Evolutionary conservation across 805 yeast genomes (phyloP).

Genomic region (Kodamaea nitidulidarum): DNA sequence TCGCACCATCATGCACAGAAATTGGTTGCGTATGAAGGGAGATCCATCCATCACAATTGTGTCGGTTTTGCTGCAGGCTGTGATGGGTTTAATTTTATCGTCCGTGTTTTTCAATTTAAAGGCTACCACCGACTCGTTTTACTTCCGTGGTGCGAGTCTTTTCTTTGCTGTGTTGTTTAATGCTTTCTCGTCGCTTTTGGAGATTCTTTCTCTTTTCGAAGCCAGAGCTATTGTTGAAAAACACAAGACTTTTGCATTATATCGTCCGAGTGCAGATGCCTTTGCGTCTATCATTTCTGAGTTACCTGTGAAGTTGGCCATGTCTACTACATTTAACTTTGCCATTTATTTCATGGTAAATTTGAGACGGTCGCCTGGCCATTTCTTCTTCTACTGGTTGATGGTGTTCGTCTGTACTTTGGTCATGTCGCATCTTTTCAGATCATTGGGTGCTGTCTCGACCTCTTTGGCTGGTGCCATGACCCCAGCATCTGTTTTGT

Average conservation of each 20-base stretch:
- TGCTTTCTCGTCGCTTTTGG: slow-evolving; percentile 58
- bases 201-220: slow-evolving; percentile 51
- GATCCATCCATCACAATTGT: slow-evolving; percentile 46
- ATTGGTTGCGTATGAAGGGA: slow-evolving; percentile 46
- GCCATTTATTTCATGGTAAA: slow-evolving; percentile 51
- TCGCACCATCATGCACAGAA: slow-evolving; percentile 42
- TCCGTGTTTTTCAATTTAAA: slow-evolving; percentile 55
- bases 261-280: slow-evolving; percentile 63
- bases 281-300: slow-evolving; percentile 59
- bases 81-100: slow-evolving; percentile 53
- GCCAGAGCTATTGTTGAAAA: slow-evolving; percentile 57
- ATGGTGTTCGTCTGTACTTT: slow-evolving; percentile 42
- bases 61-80: slow-evolving; percentile 40
- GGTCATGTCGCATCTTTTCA: slow-evolving; percentile 48
- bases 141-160: slow-evolving; percentile 57
- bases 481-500: slow-evolving; percentile 43
- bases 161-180: slow-evolving; percentile 65
- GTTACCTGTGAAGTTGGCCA: slow-evolving; percentile 45
- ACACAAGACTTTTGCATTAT: slow-evolving; percentile 52
- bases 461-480: slow-evolving; percentile 39
- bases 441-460: slow-evolving; percentile 41
- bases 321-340: slow-evolving; percentile 46
- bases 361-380: slow-evolving; percentile 49
- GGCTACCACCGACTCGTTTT: slow-evolving; percentile 44
- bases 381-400: slow-evolving; percentile 50